Evolutionary conservation across 2,329 filamentous ascomycete genomes (phyloP), one percentile per base, ranked within the genome.

Genomic region (Calonectria multiphialidica): DNA sequence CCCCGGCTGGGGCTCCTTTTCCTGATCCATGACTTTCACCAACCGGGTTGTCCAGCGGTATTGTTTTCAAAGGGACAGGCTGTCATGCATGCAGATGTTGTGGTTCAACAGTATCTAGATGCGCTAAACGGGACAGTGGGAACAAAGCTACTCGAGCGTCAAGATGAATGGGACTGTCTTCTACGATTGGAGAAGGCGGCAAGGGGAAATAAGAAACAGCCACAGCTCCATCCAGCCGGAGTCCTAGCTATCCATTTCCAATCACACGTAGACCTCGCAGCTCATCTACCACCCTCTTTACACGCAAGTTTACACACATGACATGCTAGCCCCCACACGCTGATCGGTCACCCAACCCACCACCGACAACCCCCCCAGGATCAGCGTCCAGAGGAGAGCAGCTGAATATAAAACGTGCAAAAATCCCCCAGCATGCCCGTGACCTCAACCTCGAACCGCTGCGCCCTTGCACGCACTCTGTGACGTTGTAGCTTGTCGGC

Each of bases 1-100:
- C 55, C 21, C 35, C 12, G 64, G 45, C 28, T 75, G 71, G 57
- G 30, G 57, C 8, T 62, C 64, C 23, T 44, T 72, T 23, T 68
- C 72, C 63, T 63, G n/a, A 53, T 74, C 63, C 78, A 81, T 81
- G 5, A 49, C 42, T 42, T 28, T 30, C 28, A 15, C 30, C 35
- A 40, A 35, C 49, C 44, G 37, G 40, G 3, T 3, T 62, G 18
- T n/a, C 57, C 57, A 62, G 57, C 40, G 57, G 3, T 16, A 21
- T 45, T 33, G 8, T 3, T n/a, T 33, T 30, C 40, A 45, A 45
- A 62, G 15, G 3, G 12, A 16, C 9, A 18, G 10, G 3, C 23
- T 62, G 23, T 62, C 40, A 62, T 62, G 25, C 23, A 45, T 23
- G 12, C 53, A 6, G 47, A 25, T 7, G 12, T 44, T 23, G n/a